Base-by-base conservation (phyloP, 1,284 basidiomycete species). In the Sanguinoderma infundibulare region DNA sequence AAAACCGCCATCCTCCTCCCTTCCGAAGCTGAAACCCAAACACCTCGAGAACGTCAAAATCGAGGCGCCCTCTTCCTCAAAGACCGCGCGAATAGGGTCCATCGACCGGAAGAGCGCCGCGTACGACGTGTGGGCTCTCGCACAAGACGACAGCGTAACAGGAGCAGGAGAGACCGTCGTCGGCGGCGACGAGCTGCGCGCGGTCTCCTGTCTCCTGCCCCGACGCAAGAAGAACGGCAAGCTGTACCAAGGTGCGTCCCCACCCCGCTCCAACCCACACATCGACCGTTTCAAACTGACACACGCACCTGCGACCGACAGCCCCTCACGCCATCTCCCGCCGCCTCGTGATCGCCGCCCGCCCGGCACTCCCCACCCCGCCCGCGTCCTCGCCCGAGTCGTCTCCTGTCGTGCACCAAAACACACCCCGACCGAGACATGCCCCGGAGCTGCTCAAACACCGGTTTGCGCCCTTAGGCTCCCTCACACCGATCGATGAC, bases 51-150 rank as follows among this genome's bases (percentile, higher is more conserved):
- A 78, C 26, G 62, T 85, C 30, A 75, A 81, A 46, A 70, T 91
- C 5, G 77, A 83, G 36, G 53, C 73, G 0, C 77, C 82, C 1
- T 70, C 78, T 0, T 75, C 80, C 1, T 70, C 73, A 4, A 76
- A 74, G 14, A 74, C 73, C 0, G 40, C 62, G 17, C 59, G 63
- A 3, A 69, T 87, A 20, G 89, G 86, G 0, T 72, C 72, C 3
- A 57, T 92, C 6, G 74, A 77, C 15, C 78, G 81, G 42, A 91
- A 89, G 68, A 72, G 78, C 32, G 72, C 78, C 0, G 74, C 80
- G 0, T 91, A 85, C 65, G 87, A 90, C 64, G 74, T 91, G 7
- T 91, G 87, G 87, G 81, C 83, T 22, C 67, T 89, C n/a, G 79
- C 78, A 5, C 78, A 80, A 14, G 80, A 78, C 38, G 73, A 78